Base-by-base conservation (phyloP, 2,329 filamentous ascomycete genomes). In the Graphiopsis chlorocephala region DNA sequence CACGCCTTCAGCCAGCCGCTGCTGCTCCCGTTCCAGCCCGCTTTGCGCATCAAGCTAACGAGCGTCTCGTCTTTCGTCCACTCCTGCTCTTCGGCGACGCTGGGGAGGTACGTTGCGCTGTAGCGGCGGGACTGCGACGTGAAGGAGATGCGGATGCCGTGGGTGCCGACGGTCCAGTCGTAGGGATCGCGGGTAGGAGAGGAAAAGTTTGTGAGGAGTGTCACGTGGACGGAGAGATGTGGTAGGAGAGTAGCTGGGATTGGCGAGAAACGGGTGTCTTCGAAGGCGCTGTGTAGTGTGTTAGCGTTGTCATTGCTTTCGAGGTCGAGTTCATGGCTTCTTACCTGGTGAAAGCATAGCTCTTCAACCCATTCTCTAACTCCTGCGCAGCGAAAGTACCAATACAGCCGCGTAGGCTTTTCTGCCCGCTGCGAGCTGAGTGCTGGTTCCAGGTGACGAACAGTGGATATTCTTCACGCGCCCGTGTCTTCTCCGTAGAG, bases 391-490 rank as follows among this genome's bases (percentile, higher is more conserved):
- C 90, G 74, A 98, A 99, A 2, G 94, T 99, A 70, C 95, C 95
- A 75, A 99, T 98, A 82, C 95, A 99, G 66, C 95, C 95, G 66
- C 95, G 89, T 48, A 99, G 85, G 26, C 85, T 85, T 75, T 89
- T 88, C 68, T 87, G 80, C 29, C 87, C 85, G 61, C 76, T 81
- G 25, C 82, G 77, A 17, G 55, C 6, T 8, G 85, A 87, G 63
- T 92, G 71, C 0, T 86, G 92, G 80, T 97, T 96, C 93, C 94
- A 98, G 8, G 93, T 97, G 55, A 99, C 91, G 76, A 98, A 98
- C 45, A 98, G 84, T 0, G 94, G 94, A 67, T 88, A 87, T 48
- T 73, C 68, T 29, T 70, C 69, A 14, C 48, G 48, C 23, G 47
- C 31, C 31, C 60, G 47, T 25, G 60, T 42, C n/a, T 28, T 62